Percentiles rank a stretch among this genome's conserved stretches.
Evolutionary conservation across 352 stramenopile genomes (phyloP).

Genomic region (Aphanomyces euteiches): DNA sequence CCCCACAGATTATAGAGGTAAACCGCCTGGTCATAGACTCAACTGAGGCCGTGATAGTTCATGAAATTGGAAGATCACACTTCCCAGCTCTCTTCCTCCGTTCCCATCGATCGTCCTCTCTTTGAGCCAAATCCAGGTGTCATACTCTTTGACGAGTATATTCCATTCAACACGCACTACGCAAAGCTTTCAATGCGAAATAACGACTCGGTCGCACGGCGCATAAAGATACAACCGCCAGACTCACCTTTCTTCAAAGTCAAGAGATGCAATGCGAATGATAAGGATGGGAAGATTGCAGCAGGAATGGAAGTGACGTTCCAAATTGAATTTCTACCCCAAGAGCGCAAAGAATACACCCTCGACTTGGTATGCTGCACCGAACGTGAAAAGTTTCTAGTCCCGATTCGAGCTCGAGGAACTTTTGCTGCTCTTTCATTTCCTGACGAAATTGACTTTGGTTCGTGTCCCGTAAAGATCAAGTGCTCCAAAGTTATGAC

Average conservation of each 20-base stretch:
- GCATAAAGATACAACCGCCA: conserved; percentile 84
- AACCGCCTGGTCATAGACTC: not conserved
- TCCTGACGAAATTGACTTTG: conserved; percentile 86
- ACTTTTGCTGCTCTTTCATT: conserved; percentile 84
- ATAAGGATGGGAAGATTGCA: conserved; percentile 78
- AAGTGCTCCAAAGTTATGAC: conserved; percentile 70
- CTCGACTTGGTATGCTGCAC: conserved; percentile 91
- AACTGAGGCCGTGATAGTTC: conserved; percentile 32
- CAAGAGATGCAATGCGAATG: conserved; percentile 31
- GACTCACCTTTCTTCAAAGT: conserved; percentile 89
- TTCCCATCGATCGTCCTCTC: conserved; percentile 81
- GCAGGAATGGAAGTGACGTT: conserved; percentile 93
- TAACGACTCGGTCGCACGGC: conserved; percentile 84
- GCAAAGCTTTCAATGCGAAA: conserved; percentile 90
- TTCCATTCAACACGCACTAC: conserved; percentile 73
- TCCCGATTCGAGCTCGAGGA: conserved; percentile 85
- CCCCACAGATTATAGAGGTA: conserved; percentile 26
- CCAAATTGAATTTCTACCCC: conserved; percentile 85
- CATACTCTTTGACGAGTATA: conserved; percentile 92
- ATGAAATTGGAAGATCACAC: conserved; percentile 76
- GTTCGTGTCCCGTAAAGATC: conserved; percentile 84
- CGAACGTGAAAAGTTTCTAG: conserved; percentile 92
- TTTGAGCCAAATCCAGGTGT: conserved; percentile 80
- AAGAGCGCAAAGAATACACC: conserved; percentile 85
- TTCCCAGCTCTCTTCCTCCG: conserved; percentile 47